Base-by-base conservation (phyloP, 805 yeast genomes). In the Metschnikowia santaceciliae region DNA sequence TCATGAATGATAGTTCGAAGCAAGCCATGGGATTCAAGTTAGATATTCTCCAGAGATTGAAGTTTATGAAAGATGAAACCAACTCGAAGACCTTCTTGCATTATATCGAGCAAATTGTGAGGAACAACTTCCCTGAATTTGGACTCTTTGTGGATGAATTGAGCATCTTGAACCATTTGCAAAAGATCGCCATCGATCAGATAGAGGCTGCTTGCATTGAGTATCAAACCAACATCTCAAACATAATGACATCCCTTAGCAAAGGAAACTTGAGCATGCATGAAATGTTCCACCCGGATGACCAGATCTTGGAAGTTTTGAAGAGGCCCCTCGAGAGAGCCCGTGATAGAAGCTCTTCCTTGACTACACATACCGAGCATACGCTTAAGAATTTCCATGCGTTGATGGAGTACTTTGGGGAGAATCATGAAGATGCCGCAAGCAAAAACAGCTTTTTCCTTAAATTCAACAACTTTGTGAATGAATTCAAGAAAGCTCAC, bases 11-110 rank as follows among this genome's bases (percentile, higher is more conserved):
- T 61, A 74, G 82, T n/a, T 76, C 89, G 2, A 91, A 90, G 60
- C 96, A 90, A 65, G 98, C 97, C 1, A 79, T 81, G 57, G 99
- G 99, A 3, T 95, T 95, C 76, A 86, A 87, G 61, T 73, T 94
- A 53, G 85, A 88, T 42, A 88, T 97, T n/a, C 75, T 94, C 48
- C 97, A 90, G 62, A 75, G 98, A 58, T 76, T 94, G 52, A 88
- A 86, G 32, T 90, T 95, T 58, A 84, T 95, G 70, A 94, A 94
- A 64, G 97, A 92, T 68, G 90, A 86, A 26, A 80, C 83, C 52
- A 91, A 92, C 64, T 80, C 90, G 5, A 83, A 87, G 84, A 88
- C 96, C 1, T 91, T 94, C 62, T 70, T 94, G 60, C 96, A 95
- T 64, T 91, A 91, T 66, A 90, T 95, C 49, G 99, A 94, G 66